Conservation (phyloP, 1,284 basidiomycete genomes). For the Moniliella sp. region DNA sequence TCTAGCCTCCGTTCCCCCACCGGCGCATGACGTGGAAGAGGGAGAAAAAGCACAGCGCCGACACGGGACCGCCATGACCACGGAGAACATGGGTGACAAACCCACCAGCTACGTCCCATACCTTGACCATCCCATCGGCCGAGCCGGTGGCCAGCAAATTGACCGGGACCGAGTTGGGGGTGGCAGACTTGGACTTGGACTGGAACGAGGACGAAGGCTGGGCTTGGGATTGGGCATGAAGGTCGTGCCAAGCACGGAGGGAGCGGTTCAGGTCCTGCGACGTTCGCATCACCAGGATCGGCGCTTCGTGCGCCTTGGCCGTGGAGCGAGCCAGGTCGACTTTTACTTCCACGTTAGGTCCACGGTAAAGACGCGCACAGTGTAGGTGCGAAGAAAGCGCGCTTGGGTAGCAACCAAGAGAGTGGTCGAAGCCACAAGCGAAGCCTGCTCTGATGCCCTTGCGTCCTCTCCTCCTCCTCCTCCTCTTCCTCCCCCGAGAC, state of each 20-base stretch:
- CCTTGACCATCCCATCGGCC: conserved; percentile 83
- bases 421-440: conserved; percentile 48
- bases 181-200: too few relatives aligned
- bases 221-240: conserved; percentile 15
- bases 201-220: conserved; percentile 56
- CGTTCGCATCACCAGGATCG: conserved; percentile 55
- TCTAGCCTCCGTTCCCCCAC: background rate
- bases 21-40: background rate
- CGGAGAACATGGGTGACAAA: conserved; percentile 84
- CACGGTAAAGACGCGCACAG: conserved; percentile 22
- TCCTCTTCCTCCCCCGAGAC: background rate
- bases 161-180: too few relatives aligned
- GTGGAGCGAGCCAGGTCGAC: conserved; percentile 45
- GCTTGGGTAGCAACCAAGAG: conserved; percentile 42
- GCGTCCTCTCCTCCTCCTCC: background rate
- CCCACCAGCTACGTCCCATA: conserved; percentile 73
- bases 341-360: conserved; percentile 5
- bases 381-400: conserved; percentile 38
- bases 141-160: conserved; percentile 80
- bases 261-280: conserved; percentile 54
- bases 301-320: conserved; percentile 66
- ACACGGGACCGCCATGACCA: conserved; percentile 72
- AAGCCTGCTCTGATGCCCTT: background rate
- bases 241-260: background rate
- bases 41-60: conserved; percentile 50